A percentile compares a stretch with the other conserved stretches of the same genome.
These are phyloP conservation scores for Coniella lustricola DNA, from an alignment of 2,329 filamentous ascomycete genomes.

Conservation along the genomic window DNA sequence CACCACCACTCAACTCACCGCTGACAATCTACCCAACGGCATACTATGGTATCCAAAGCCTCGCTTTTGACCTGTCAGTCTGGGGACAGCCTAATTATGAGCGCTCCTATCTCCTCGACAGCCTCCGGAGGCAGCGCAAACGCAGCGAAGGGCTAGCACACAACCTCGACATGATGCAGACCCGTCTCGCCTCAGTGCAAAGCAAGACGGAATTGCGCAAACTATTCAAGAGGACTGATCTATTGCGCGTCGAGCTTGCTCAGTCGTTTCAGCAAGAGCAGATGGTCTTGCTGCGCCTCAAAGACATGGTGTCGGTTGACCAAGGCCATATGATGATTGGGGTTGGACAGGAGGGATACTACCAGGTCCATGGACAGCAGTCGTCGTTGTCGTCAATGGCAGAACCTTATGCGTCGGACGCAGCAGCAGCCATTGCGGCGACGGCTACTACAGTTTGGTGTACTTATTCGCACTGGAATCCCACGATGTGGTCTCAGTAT, in stretches of 20 bases:
- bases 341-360: constrained; percentile 30
- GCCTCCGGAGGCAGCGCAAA: constrained; percentile 34
- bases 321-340: constrained; percentile 33
- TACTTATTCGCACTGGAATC: constrained; percentile 12
- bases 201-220: constrained; percentile 14
- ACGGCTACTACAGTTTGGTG: too few relatives aligned
- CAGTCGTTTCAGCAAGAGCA: constrained; percentile 40
- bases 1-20: background rate
- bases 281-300: constrained; percentile 36
- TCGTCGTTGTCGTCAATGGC: constrained; percentile 19
- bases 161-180: constrained; percentile 31
- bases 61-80: constrained; percentile 30
- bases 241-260: constrained; percentile 36
- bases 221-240: constrained; percentile 34
- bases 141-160: constrained; percentile 32
- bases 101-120: constrained; percentile 36
- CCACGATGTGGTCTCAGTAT: constrained; percentile 22
- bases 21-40: background rate
- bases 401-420: constrained; percentile 4
- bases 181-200: constrained; percentile 15
- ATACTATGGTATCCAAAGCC: background rate
- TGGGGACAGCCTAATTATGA: constrained; percentile 39
- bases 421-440: background rate
- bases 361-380: constrained; percentile 21
- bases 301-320: constrained; percentile 35